Evolutionary conservation across 2,329 filamentous ascomycete genomes (phyloP), one percentile per base, ranked within the genome.

Genomic region (Nemania sp.): DNA sequence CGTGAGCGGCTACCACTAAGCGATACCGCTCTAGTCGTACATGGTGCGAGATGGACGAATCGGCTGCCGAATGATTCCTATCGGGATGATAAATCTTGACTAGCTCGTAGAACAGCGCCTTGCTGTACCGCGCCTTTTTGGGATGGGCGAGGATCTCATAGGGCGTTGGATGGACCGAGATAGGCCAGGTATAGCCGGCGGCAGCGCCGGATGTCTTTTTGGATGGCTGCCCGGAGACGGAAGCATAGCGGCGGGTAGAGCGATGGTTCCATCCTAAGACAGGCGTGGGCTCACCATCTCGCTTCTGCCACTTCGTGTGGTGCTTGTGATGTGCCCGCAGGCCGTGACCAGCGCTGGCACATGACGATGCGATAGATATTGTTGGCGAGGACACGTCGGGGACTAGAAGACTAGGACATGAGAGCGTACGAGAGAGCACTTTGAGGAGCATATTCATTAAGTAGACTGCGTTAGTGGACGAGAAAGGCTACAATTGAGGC

Each of bases 21-120:
- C 91, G 89, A 76, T 98, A 99, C 50, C 95, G 90, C 72, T 97
- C 91, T n/a, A 95, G 81, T 63, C 89, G 88, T 32, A 85, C 82
- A 25, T 84, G 76, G 18, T 84, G 81, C 0, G 90, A 80, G 12
- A 90, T 73, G 7, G 75, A 74, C 63, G 77, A 76, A 67, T 75
- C 74, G 20, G 76, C 65, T 15, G 73, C 74, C 54, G 79, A 75
- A 60, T 78, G 74, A 63, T 78, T 80, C 60, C 84, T 85, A 75
- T 99, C 95, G 0, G 95, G 95, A 72, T 99, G 95, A 78, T 99
- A 99, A 48, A 96, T 81, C 79, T 98, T 99, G 59, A 96, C 95
- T 54, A 99, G 85, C 71, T 94, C 85, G 76, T 96, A 95, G 81
- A 92, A 99, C 61, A 87, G 87, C 45, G 82, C 78, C 76, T 99